Base-by-base conservation (phyloP, 495 filamentous ascomycete genomes). In the Penicillium soppii region DNA sequence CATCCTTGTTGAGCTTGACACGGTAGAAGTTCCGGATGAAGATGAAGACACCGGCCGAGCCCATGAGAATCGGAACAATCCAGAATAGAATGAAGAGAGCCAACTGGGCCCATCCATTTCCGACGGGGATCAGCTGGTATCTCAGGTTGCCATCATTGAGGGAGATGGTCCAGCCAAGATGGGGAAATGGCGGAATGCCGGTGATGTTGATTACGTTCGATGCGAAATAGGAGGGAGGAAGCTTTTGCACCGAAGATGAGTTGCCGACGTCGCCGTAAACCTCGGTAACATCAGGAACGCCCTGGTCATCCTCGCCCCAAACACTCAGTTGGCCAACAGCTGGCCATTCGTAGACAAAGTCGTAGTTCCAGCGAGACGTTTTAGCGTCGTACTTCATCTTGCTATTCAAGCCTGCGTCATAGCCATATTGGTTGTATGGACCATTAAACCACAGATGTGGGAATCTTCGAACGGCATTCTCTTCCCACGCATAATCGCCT, bases 381-480 rank as follows among this genome's bases (percentile, higher is more conserved):
- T 73, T 57, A 7, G 61, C 57, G 30, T 75, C 63, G 29, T 77
- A 72, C 17, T 71, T 51, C 77, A 88, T 82, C 25, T 67, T 56
- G 40, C 76, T 76, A 1, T 62, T 55, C 32, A 84, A 50, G 12
- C 84, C 84, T 9, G 75, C 66, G 56, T 87, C 84, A 55, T 81
- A 85, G 20, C 84, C 83, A 61, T 76, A 88, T 45, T 79, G 67
- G 61, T 88, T 87, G 64, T 75, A 86, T 1, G 74, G 65, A 5
- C 84, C 84, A 39, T 86, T 74, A 16, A 79, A 58, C 69, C 71
- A 86, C 46, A 86, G 55, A 61, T 86, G 78, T 5, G 84, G 84
- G 53, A 79, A 82, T 19, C 76, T 72, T 17, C 84, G 75, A 0
- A 68, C 61, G 3, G 43, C 32, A 7, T 58, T n/a, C n/a, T n/a